Conservation (phyloP, 495 filamentous ascomycete species). For the Parmelia sp. region DNA sequence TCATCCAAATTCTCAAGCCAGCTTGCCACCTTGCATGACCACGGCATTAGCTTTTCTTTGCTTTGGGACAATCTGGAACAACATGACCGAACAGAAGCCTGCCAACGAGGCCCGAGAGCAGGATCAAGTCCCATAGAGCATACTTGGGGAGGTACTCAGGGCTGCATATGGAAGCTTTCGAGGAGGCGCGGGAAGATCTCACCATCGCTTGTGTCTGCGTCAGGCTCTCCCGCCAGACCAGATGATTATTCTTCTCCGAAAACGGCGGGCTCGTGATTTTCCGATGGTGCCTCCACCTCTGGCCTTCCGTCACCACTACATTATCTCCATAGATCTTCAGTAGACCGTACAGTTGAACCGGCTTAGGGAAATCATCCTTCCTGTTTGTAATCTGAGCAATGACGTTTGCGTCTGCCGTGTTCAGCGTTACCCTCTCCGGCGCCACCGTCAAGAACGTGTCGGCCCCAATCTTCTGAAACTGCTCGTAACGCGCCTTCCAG, state of each 20-base stretch:
- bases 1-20: slow-evolving; percentile 4
- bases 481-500: slow-evolving; percentile 36
- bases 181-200: not conserved
- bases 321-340: slow-evolving; percentile 58
- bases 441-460: slow-evolving; percentile 52
- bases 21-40: slow-evolving; percentile 9
- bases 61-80: not conserved
- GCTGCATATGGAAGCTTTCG: not conserved
- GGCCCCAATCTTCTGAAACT: slow-evolving; percentile 37
- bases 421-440: slow-evolving; percentile 41
- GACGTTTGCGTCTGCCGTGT: slow-evolving; percentile 50
- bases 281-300: slow-evolving; percentile 59
- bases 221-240: slow-evolving; percentile 57
- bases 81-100: not conserved
- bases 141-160: not conserved
- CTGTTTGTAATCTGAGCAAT: slow-evolving; percentile 54
- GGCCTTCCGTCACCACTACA: slow-evolving; percentile 57
- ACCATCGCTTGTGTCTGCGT: slow-evolving; percentile 18
- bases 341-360: slow-evolving; percentile 48
- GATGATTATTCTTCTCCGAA: slow-evolving; percentile 62
- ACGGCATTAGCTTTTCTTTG: not conserved
- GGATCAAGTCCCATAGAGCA: not conserved
- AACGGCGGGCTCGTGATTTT: slow-evolving; percentile 63
- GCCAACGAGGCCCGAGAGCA: not conserved
- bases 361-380: slow-evolving; percentile 63